A percentile compares a stretch with the other conserved stretches of the same genome.
phyloP scores from a whole-genome alignment of 1,284 basidiomycete species.

The Phellopilus nigrolimitatus region DNA sequence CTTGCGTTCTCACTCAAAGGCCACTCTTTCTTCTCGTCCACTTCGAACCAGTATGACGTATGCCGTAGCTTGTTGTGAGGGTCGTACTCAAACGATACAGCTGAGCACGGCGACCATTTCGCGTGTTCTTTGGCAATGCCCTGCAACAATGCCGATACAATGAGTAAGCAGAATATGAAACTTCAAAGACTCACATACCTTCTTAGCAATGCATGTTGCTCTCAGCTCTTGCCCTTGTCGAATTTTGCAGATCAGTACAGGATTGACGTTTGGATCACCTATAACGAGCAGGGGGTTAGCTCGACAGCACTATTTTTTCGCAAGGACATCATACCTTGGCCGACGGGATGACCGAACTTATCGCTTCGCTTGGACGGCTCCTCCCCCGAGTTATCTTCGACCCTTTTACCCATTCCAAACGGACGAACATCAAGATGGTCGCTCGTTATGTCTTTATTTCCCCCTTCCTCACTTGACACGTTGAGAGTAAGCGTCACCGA shows the following conservation, averaged over 20 bases:
- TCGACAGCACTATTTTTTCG: background rate
- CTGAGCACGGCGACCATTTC: constrained; percentile 97
- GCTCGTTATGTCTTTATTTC: constrained; percentile 80
- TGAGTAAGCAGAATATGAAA: constrained; percentile 5
- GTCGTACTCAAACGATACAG: constrained; percentile 97
- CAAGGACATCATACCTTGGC: constrained; percentile 52
- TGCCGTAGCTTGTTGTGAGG: constrained; percentile 96
- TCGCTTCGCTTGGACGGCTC: constrained; percentile 70
- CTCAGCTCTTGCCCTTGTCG: constrained; percentile 92
- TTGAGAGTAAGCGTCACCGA: constrained; percentile 74
- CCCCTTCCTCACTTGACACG: constrained; percentile 62
- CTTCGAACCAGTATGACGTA: constrained; percentile 95
- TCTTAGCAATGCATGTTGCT: constrained; percentile 87
- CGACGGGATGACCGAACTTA: constrained; percentile 82
- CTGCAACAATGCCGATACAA: constrained; percentile 36
- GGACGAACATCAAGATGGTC: constrained; percentile 63
- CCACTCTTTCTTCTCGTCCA: constrained; percentile 76
- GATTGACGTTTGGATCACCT: constrained; percentile 59
- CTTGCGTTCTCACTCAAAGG: constrained; percentile 75
- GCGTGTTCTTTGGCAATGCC: constrained; percentile 98
- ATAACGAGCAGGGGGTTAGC: constrained; percentile 7
- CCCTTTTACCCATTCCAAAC: constrained; percentile 25
- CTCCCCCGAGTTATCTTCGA: constrained; percentile 47
- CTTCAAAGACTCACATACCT: constrained; percentile 46
- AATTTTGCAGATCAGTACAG: constrained; percentile 89